Conservation (phyloP, 2,329 filamentous ascomycete genomes). For the Ceratocystis cacaofunesta region DNA sequence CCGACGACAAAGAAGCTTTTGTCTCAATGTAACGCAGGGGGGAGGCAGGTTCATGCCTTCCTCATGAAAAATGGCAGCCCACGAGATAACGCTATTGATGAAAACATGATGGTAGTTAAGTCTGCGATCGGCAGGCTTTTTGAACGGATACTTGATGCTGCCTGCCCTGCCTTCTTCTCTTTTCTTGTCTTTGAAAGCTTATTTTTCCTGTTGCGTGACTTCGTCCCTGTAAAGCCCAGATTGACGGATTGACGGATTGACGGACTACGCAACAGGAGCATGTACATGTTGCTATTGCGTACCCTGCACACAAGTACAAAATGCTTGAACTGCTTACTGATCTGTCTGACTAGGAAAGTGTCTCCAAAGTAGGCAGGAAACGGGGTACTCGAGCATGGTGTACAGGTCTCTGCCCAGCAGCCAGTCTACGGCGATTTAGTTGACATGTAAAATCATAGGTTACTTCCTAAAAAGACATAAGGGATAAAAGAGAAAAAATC, state of each 20-base stretch:
- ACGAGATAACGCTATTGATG: neutral
- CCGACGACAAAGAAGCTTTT: constrained; percentile 1
- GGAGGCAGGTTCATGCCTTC: neutral
- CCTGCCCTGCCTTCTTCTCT: neutral
- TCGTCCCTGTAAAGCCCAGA: no score
- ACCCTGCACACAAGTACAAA: no score
- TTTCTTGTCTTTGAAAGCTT: neutral
- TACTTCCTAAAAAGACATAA: no score
- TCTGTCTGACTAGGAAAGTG: no score
- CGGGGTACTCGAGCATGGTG: neutral
- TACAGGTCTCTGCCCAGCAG: neutral
- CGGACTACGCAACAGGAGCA: neutral
- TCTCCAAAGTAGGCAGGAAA: neutral
- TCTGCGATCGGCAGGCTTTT: neutral
- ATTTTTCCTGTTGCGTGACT: neutral
- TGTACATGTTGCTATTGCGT: no score
- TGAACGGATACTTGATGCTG: neutral
- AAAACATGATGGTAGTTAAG: neutral
- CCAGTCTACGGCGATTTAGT: neutral
- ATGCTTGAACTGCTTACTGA: no score
- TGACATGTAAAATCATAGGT: neutral
- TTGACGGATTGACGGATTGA: neutral
- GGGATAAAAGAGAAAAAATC: neutral
- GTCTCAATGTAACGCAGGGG: neutral
- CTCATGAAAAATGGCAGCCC: neutral